These are phyloP conservation scores for Geotrichum reessii DNA, from an alignment of 1,139 yeast genomes.

Conservation along the genomic window DNA sequence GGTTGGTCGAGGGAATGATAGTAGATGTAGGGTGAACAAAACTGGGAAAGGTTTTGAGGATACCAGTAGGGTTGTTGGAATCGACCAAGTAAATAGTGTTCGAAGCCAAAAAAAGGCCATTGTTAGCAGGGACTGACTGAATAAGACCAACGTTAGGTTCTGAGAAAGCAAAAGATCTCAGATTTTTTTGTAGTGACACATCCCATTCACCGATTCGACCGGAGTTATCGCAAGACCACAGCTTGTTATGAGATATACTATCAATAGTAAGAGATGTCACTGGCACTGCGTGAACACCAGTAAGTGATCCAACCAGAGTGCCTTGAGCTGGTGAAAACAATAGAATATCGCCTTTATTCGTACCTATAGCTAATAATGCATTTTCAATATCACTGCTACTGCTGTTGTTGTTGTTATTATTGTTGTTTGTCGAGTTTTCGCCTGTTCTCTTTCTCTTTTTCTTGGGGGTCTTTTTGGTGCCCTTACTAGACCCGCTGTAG, in stretches of 20 bases:
- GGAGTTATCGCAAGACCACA: slow-evolving; percentile 59
- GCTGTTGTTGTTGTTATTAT: neutral
- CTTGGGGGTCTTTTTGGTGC: slow-evolving; percentile 27
- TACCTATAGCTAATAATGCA: slow-evolving; percentile 52
- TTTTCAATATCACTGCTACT: slow-evolving; percentile 7
- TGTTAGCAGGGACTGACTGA: slow-evolving; percentile 37
- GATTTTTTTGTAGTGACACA: slow-evolving; percentile 40
- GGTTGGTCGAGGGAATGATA: slow-evolving; percentile 19
- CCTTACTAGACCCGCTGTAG: slow-evolving; percentile 19
- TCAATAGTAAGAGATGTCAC: slow-evolving; percentile 49
- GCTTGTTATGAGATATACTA: slow-evolving; percentile 9
- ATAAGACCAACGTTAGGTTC: slow-evolving; percentile 31
- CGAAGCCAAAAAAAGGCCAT: slow-evolving; percentile 51
- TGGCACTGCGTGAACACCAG: slow-evolving; percentile 47
- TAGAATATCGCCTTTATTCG: slow-evolving; percentile 59
- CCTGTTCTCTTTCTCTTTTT: slow-evolving; percentile 32
- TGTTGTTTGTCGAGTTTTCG: neutral
- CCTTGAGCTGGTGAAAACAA: slow-evolving; percentile 65
- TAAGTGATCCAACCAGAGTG: slow-evolving; percentile 48
- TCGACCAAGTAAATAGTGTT: slow-evolving; percentile 57
- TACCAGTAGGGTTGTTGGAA: slow-evolving; percentile 20
- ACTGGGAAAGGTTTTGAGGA: slow-evolving; percentile 26
- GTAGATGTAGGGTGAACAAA: slow-evolving; percentile 26
- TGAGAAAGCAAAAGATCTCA: slow-evolving; percentile 43
- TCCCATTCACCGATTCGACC: slow-evolving; percentile 68